Conservation (phyloP, 2,329 filamentous ascomycete genomes). For the Paecilomyces dactylethromorphus region DNA sequence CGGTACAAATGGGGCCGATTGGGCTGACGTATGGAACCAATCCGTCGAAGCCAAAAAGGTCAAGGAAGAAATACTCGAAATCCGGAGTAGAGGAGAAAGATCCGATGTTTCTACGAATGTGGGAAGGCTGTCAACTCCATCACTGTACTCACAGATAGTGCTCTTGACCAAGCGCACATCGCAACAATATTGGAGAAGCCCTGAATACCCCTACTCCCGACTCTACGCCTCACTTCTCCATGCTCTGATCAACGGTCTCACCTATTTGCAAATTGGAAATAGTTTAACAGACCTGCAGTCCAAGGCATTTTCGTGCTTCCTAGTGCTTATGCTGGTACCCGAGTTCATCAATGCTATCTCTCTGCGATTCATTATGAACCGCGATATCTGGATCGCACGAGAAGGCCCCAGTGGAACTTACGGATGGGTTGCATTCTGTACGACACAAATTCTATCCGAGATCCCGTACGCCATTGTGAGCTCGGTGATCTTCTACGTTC, state of each 20-base stretch:
- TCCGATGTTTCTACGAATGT: too few species aligned
- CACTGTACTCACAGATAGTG: too few species aligned
- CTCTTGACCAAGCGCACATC: too few species aligned
- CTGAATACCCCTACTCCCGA: too few species aligned
- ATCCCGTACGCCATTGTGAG: slow-evolving; percentile 63
- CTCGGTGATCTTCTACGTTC: slow-evolving; percentile 60
- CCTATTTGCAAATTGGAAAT: slow-evolving; percentile 64
- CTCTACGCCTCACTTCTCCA: too few species aligned
- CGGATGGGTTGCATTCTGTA: slow-evolving; percentile 69
- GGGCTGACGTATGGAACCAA: too few species aligned
- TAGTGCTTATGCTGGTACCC: slow-evolving; percentile 61
- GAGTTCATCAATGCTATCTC: slow-evolving; percentile 67
- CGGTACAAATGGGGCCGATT: too few species aligned
- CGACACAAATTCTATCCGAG: slow-evolving; percentile 65
- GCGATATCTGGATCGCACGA: slow-evolving; percentile 64
- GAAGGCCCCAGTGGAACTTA: slow-evolving; percentile 71
- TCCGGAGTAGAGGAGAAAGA: too few species aligned
- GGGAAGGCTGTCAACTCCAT: too few species aligned
- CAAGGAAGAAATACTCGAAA: too few species aligned
- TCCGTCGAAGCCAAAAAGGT: too few species aligned
- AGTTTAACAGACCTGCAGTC: slow-evolving; percentile 65
- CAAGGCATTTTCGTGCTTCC: slow-evolving; percentile 66
- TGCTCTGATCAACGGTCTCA: slow-evolving; percentile 24
- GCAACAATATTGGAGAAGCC: too few species aligned
- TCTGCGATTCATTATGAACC: slow-evolving; percentile 70